phyloP scores from a whole-genome alignment of 2,329 filamentous ascomycete species.

The Parascedosporium putredinis region DNA sequence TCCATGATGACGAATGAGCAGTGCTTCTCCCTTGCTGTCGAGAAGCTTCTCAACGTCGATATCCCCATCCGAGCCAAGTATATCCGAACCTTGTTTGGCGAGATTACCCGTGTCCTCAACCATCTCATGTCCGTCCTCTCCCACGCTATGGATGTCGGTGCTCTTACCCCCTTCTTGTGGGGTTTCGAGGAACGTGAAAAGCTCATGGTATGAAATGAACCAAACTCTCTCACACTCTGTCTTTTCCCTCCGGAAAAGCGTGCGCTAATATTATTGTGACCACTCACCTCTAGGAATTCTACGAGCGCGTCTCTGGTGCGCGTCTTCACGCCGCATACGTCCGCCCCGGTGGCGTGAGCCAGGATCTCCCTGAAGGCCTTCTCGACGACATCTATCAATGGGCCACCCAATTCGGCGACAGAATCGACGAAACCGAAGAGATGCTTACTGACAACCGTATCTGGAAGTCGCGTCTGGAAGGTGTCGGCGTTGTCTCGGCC shows the following conservation, averaged over 20 bases:
- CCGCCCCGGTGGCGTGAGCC: slow-evolving; percentile 88
- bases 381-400: slow-evolving; percentile 99
- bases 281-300: slow-evolving; percentile 73
- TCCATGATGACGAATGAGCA: slow-evolving; percentile 99
- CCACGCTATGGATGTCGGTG: slow-evolving; percentile 98
- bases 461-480: slow-evolving; percentile 90
- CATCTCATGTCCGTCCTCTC: slow-evolving; percentile 96
- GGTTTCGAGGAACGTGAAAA: slow-evolving; percentile 99
- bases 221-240: background rate
- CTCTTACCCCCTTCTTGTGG: slow-evolving; percentile 96
- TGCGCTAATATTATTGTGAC: background rate
- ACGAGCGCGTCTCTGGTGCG: slow-evolving; percentile 96
- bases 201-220: slow-evolving; percentile 66
- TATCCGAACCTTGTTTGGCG: slow-evolving; percentile 90
- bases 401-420: slow-evolving; percentile 97
- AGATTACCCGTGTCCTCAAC: slow-evolving; percentile 89
- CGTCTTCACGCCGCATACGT: slow-evolving; percentile 96
- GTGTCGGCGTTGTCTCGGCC: slow-evolving; percentile 82
- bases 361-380: slow-evolving; percentile 86
- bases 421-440: slow-evolving; percentile 97
- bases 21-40: slow-evolving; percentile 87
- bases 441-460: slow-evolving; percentile 98
- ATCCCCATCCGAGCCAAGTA: slow-evolving; percentile 93
- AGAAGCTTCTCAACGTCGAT: slow-evolving; percentile 96
- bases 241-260: background rate